These are phyloP conservation scores for Berkeleyomyces rouxiae DNA, from an alignment of 2,329 filamentous ascomycete genomes.

Conservation along the genomic window DNA sequence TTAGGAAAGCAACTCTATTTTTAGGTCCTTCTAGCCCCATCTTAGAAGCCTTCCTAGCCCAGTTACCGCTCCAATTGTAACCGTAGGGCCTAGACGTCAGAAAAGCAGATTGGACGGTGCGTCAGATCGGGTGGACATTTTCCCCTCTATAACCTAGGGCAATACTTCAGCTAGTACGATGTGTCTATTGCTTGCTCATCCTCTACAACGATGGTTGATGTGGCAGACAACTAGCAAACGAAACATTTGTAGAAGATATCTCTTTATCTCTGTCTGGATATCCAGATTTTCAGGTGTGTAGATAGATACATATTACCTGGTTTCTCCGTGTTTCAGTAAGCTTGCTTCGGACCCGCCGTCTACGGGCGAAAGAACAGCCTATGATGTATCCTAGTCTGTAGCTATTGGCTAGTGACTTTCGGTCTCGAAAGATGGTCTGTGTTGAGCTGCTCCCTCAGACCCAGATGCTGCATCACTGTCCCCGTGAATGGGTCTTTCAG, in stretches of 20 bases:
- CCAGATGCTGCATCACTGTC: too few species aligned
- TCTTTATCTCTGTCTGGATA: too few species aligned
- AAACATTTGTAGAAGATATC: too few species aligned
- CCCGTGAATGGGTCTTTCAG: too few species aligned
- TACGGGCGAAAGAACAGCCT: neutral
- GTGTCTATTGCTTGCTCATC: too few species aligned
- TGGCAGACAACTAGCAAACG: too few species aligned
- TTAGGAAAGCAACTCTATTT: neutral
- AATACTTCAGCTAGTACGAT: too few species aligned
- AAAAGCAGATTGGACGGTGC: neutral
- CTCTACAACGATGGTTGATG: too few species aligned
- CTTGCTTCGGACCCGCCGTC: neutral
- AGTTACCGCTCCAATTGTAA: neutral
- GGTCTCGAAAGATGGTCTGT: neutral
- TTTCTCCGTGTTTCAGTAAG: slow-evolving; percentile 1
- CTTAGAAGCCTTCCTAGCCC: neutral
- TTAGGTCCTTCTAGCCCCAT: neutral
- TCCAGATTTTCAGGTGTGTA: neutral
- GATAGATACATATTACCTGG: neutral
- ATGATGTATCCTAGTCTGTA: neutral
- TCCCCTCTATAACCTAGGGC: too few species aligned
- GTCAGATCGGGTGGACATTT: too few species aligned
- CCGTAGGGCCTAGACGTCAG: neutral
- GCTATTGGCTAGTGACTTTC: neutral
- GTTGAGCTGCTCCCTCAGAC: too few species aligned